These are phyloP conservation scores for Gracilariopsis chorda DNA, from an alignment of 23 red algal genomes.

Conservation along the genomic window DNA sequence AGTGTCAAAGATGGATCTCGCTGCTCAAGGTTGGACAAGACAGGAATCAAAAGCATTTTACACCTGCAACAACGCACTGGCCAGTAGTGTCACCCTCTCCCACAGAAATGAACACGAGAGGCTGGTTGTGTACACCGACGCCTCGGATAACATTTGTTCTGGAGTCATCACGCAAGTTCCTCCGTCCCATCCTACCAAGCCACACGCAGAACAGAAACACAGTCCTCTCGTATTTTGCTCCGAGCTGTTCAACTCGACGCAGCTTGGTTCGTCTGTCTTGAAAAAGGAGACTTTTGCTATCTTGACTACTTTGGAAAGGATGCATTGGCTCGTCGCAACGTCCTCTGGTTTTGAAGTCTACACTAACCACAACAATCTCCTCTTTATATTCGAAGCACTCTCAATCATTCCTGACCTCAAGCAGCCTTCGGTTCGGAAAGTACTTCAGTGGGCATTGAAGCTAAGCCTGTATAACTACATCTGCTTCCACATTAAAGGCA, in stretches of 20 bases:
- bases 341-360: not conserved
- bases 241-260: not conserved
- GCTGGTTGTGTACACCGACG: not conserved
- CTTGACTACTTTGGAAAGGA: not conserved
- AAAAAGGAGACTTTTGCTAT: not conserved
- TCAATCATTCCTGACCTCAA: not conserved
- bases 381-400: not conserved
- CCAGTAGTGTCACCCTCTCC: not conserved
- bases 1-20: not conserved
- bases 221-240: not conserved
- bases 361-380: slow-evolving; percentile 3
- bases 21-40: not conserved
- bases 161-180: not conserved
- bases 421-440: not conserved
- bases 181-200: not conserved
- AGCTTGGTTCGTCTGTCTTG: not conserved
- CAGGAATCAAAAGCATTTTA: not conserved
- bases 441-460: not conserved
- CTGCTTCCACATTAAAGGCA: too few relatives aligned
- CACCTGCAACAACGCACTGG: not conserved
- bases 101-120: too few relatives aligned
- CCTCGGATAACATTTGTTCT: not conserved
- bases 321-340: not conserved
- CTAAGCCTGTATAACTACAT: slow-evolving; percentile 3
- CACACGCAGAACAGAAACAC: too few relatives aligned